phyloP scores from a whole-genome alignment of 495 filamentous ascomycete species.

The Paragyromitra xinjiangensis region DNA sequence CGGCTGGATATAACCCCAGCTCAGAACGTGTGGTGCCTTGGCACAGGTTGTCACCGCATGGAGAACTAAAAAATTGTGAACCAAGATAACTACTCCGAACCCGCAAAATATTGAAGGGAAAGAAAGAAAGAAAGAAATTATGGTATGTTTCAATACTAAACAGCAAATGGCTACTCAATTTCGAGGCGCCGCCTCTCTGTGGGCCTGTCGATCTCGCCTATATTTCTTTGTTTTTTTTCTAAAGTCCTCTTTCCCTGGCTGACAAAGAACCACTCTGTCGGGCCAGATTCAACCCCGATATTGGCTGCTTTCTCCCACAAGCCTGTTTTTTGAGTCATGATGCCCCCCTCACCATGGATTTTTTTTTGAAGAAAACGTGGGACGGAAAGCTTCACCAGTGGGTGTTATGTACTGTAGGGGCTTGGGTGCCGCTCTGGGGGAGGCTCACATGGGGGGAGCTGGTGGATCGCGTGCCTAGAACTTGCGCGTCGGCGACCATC shows the following conservation, averaged over 20 bases:
- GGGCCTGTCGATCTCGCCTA: background rate
- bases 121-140: background rate
- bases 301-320: slow-evolving; percentile 24
- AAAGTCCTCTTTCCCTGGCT: slow-evolving; percentile 15
- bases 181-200: background rate
- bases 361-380: slow-evolving; percentile 25
- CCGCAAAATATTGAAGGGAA: too few relatives aligned
- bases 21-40: slow-evolving; percentile 3
- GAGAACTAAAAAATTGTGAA: background rate
- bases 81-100: background rate
- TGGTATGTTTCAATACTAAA: slow-evolving; percentile 12
- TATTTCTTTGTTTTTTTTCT: slow-evolving; percentile 14
- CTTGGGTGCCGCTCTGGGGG: background rate
- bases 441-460: slow-evolving; percentile 2
- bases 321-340: slow-evolving; percentile 25
- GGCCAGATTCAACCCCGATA: slow-evolving; percentile 38
- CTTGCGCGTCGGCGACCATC: slow-evolving; percentile 38
- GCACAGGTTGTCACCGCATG: background rate
- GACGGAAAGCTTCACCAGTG: slow-evolving; percentile 13
- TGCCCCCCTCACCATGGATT: slow-evolving; percentile 3
- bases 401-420: background rate
- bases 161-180: slow-evolving; percentile 12
- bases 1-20: slow-evolving; percentile 7
- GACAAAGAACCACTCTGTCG: slow-evolving; percentile 40
- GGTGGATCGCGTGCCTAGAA: slow-evolving; percentile 21